Percentiles rank a stretch among this genome's conserved stretches.
Conservation (phyloP, 2,329 filamentous ascomycete genomes). For the Aureobasidium musti region DNA sequence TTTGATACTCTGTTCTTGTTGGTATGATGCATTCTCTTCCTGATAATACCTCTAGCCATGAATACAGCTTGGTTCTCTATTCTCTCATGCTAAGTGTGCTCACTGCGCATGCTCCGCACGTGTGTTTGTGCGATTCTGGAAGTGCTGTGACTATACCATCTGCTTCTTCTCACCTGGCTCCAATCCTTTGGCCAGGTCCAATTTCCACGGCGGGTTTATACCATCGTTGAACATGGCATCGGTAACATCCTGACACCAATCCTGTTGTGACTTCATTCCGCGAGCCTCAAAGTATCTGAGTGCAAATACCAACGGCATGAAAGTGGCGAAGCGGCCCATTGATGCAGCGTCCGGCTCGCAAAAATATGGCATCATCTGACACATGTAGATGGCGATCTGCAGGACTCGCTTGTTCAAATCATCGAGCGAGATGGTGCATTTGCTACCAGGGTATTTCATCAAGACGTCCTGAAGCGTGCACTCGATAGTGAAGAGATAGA, state of each 20-base stretch:
- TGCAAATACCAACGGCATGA: constrained; percentile 25
- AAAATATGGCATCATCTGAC: constrained; percentile 26
- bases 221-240: constrained; percentile 19
- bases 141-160: neutral
- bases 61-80: too few relatives aligned
- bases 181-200: constrained; percentile 8
- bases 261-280: constrained; percentile 10
- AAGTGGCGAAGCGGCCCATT: constrained; percentile 23
- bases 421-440: neutral
- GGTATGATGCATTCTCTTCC: neutral
- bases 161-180: constrained; percentile 20
- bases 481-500: constrained; percentile 37
- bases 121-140: too few relatives aligned
- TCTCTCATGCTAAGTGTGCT: neutral
- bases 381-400: constrained; percentile 41
- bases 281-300: constrained; percentile 10
- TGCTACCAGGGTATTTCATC: constrained; percentile 3
- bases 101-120: too few relatives aligned
- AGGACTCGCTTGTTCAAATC: constrained; percentile 60
- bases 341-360: constrained; percentile 21
- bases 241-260: constrained; percentile 21
- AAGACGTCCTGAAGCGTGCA: neutral
- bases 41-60: neutral
- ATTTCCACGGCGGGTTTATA: constrained; percentile 20
- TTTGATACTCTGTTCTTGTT: neutral